Evolutionary conservation across 2,329 filamentous ascomycete species (phyloP).

Genomic region (Alternaria brassicae): DNA sequence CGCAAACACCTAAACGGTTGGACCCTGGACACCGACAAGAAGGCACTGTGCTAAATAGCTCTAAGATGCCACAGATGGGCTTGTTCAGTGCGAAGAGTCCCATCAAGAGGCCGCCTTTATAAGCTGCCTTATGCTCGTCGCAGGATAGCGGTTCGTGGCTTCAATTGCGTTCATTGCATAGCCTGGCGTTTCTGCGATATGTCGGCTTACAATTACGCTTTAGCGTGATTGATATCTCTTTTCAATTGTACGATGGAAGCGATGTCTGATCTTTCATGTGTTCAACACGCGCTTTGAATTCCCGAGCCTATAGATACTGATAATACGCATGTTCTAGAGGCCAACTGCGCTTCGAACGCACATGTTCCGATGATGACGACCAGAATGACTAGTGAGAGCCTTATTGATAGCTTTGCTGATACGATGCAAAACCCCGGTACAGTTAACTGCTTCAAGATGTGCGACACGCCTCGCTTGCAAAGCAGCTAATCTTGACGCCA

Average conservation of each 20-base stretch:
- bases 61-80: constrained; percentile 38
- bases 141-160: not conserved
- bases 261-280: not conserved
- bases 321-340: not conserved
- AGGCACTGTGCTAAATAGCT: constrained; percentile 23
- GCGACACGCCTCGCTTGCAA: not conserved
- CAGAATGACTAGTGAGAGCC: not conserved
- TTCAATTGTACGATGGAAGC: not conserved
- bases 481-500: constrained; percentile 1
- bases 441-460: constrained; percentile 5
- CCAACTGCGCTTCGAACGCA: not conserved
- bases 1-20: constrained; percentile 19
- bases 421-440: constrained; percentile 1
- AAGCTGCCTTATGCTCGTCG: not conserved
- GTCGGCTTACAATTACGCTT: not conserved
- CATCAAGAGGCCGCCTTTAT: constrained; percentile 35
- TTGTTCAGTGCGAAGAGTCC: constrained; percentile 40
- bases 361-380: not conserved
- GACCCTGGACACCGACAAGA: constrained; percentile 17
- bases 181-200: constrained; percentile 9
- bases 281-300: not conserved
- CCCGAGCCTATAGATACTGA: not conserved
- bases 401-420: not conserved
- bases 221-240: not conserved
- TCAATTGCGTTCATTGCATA: constrained; percentile 14